phyloP scores from a whole-genome alignment of 2,329 filamentous ascomycete species.

The Neonectria magnoliae region DNA sequence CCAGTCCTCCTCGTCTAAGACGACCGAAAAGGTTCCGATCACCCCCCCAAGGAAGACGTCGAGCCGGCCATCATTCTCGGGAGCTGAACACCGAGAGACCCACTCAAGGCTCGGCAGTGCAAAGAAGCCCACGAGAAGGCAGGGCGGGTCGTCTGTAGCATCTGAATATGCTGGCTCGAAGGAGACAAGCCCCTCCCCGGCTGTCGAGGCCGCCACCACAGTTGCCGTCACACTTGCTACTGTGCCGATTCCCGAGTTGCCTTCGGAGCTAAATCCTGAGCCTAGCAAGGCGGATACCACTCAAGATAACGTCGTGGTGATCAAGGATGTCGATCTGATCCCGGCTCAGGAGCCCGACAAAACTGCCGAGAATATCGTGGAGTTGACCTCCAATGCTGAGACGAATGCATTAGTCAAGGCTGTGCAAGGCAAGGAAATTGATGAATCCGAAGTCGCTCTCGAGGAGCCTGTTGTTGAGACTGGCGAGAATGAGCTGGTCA shows the following conservation, averaged over 20 bases:
- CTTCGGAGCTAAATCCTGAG: conserved; percentile 16
- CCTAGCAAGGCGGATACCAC: conserved; percentile 24
- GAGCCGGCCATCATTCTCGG: conserved; percentile 36
- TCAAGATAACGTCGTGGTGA: conserved; percentile 15
- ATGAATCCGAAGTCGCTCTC: conserved; percentile 7
- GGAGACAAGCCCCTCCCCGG: conserved; percentile 13
- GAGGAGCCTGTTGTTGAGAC: conserved; percentile 27
- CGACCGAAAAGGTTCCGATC: conserved; percentile 66
- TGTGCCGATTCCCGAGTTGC: conserved; percentile 17
- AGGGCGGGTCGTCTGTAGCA: conserved; percentile 7
- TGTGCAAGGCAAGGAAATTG: conserved; percentile 7
- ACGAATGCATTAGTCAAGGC: conserved; percentile 19
- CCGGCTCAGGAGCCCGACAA: neutral
- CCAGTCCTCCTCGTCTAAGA: conserved; percentile 73
- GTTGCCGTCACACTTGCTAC: conserved; percentile 9
- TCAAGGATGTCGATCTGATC: conserved; percentile 20
- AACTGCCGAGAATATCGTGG: conserved; percentile 17
- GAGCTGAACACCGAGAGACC: conserved; percentile 36
- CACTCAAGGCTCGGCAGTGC: conserved; percentile 40
- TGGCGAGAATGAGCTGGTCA: conserved; percentile 18
- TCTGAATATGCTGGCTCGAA: conserved; percentile 10
- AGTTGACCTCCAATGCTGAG: conserved; percentile 24
- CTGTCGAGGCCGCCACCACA: conserved; percentile 12
- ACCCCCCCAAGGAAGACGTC: conserved; percentile 59
- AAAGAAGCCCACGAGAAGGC: conserved; percentile 28